Evolutionary conservation across 371 early-diverging fungal genomes (phyloP).

Genomic region (Mucor velutinosus): DNA sequence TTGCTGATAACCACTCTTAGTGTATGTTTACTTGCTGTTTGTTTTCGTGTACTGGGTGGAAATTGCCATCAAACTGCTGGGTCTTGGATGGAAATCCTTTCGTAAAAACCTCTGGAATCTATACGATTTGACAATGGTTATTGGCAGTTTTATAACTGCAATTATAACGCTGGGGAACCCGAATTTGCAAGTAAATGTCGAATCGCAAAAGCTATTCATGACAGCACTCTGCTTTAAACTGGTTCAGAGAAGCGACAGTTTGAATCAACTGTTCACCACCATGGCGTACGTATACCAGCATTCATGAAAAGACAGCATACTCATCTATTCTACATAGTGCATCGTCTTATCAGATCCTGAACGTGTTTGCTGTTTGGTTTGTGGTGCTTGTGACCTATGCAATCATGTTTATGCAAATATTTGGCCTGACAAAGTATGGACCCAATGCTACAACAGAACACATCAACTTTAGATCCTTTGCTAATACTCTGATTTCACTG

Average conservation of each 20-base stretch:
- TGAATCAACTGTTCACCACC: conserved; percentile 70
- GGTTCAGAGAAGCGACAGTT: conserved; percentile 63
- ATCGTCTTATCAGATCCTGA: conserved; percentile 62
- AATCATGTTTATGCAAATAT: conserved; percentile 75
- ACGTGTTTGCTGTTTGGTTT: conserved; percentile 70
- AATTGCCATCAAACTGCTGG: conserved; percentile 52
- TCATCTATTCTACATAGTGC: conserved; percentile 29
- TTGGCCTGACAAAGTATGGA: conserved; percentile 70
- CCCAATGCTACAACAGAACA: conserved; percentile 53
- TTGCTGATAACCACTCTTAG: conserved; percentile 16
- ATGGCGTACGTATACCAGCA: conserved; percentile 54
- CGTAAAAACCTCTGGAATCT: conserved; percentile 66
- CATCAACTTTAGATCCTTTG: conserved; percentile 65
- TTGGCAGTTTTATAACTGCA: conserved; percentile 53
- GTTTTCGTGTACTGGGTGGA: conserved; percentile 57
- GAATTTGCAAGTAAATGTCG: conserved; percentile 45
- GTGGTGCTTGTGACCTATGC: conserved; percentile 67
- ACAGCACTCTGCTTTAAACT: conserved; percentile 68
- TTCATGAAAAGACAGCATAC: neutral
- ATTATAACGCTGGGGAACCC: conserved; percentile 37
- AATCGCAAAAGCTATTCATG: conserved; percentile 65
- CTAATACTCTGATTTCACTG: conserved; percentile 62
- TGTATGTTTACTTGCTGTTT: conserved; percentile 50
- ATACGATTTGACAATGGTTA: conserved; percentile 58
- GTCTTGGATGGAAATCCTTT: conserved; percentile 62